A percentile compares a stretch with the other conserved stretches of the same genome.
These are phyloP conservation scores for Thelephora aurantiotincta DNA, from an alignment of 768 basidiomycete species.

Conservation along the genomic window DNA sequence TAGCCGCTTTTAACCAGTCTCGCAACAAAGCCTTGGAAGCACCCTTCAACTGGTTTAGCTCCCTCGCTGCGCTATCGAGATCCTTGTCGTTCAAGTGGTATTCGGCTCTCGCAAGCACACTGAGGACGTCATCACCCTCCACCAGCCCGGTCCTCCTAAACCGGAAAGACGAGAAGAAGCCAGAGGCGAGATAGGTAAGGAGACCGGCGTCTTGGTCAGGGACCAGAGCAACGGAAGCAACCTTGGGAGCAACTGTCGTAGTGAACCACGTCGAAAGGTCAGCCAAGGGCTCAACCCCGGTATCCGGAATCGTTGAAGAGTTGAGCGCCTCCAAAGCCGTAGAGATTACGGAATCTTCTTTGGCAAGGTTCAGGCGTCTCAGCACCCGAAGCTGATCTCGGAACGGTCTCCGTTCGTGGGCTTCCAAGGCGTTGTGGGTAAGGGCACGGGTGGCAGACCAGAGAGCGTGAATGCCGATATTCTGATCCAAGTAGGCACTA, in stretches of 20 bases:
- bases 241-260: conserved; percentile 66
- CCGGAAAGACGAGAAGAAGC: conserved; percentile 54
- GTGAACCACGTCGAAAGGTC: conserved; percentile 89
- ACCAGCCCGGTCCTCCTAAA: conserved; percentile 75
- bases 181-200: conserved; percentile 75
- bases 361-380: conserved; percentile 54
- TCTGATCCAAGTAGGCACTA: conserved; percentile 82
- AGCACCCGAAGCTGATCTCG: conserved; percentile 79
- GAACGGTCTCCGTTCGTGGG: conserved; percentile 67
- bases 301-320: conserved; percentile 56
- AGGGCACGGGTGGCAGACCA: conserved; percentile 89
- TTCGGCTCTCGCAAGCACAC: conserved; percentile 80
- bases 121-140: conserved; percentile 72
- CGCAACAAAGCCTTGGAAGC: conserved; percentile 56
- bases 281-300: conserved; percentile 77
- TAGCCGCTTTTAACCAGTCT: conserved; percentile 89
- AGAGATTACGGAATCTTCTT: conserved; percentile 54
- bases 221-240: conserved; percentile 82
- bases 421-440: conserved; percentile 37
- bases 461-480: conserved; percentile 79
- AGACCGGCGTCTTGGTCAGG: conserved; percentile 85
- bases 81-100: conserved; percentile 87
- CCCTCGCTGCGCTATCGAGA: conserved; percentile 76
- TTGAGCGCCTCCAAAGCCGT: conserved; percentile 61
- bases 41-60: conserved; percentile 83